phyloP scores from a whole-genome alignment of 495 filamentous ascomycete genomes.

The Usnea hakonensis region DNA sequence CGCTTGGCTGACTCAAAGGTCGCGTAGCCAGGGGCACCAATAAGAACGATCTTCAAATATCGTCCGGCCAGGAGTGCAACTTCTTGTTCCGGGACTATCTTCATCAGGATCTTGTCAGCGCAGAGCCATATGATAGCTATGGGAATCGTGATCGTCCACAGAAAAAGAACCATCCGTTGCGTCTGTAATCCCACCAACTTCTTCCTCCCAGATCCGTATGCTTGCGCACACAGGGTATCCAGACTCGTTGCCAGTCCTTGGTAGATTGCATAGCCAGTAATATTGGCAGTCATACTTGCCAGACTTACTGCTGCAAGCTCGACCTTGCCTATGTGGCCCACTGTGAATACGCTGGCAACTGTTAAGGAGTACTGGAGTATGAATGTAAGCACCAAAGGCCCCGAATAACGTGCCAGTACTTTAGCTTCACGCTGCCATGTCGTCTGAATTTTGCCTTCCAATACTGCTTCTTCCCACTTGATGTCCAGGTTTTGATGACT shows the following conservation, averaged over 20 bases:
- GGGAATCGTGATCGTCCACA: conserved; percentile 56
- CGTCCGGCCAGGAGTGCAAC: conserved; percentile 56
- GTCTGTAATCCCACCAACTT: conserved; percentile 64
- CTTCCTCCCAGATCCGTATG: conserved; percentile 63
- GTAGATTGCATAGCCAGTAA: conserved; percentile 65
- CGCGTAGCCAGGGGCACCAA: conserved; percentile 64
- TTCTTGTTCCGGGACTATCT: conserved; percentile 58
- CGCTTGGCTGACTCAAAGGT: conserved; percentile 66
- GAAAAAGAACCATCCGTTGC: conserved; percentile 61
- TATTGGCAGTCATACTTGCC: conserved; percentile 63
- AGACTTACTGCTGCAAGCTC: conserved; percentile 59
- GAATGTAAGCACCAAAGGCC: conserved; percentile 62
- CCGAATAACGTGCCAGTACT: conserved; percentile 55
- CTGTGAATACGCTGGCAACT: conserved; percentile 60
- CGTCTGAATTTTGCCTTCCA: conserved; percentile 64
- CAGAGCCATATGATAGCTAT: conserved; percentile 58
- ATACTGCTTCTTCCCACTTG: conserved; percentile 76
- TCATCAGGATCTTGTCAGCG: conserved; percentile 50
- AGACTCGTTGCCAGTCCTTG: conserved; percentile 66
- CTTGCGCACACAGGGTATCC: conserved; percentile 70
- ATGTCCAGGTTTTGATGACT: conserved; percentile 30
- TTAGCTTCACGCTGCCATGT: conserved; percentile 77
- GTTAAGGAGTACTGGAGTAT: conserved; percentile 68
- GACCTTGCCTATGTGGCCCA: conserved; percentile 57
- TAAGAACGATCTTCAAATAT: conserved; percentile 58